Evolutionary conservation across 805 yeast species (phyloP).

Genomic region (Starmera dryadoides): DNA sequence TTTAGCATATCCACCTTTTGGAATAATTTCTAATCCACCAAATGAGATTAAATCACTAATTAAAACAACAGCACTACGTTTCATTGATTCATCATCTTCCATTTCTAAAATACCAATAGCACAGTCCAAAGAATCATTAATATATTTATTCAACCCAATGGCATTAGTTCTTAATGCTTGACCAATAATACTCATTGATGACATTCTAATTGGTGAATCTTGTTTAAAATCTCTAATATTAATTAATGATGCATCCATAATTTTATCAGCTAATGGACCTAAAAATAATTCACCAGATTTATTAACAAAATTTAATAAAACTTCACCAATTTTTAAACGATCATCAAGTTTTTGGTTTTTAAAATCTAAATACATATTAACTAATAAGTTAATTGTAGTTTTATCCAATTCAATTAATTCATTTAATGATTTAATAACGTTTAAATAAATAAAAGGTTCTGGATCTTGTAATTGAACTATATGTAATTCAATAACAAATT

Average conservation of each 20-base stretch:
- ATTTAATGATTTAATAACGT: conserved; percentile 74
- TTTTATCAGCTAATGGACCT: conserved; percentile 32
- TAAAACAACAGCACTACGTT: conserved; percentile 70
- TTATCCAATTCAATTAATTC: conserved; percentile 43
- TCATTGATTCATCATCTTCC: conserved; percentile 47
- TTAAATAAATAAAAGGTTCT: conserved; percentile 84
- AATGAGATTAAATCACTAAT: conserved; percentile 50
- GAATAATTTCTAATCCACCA: conserved; percentile 41
- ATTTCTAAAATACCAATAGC: conserved; percentile 65
- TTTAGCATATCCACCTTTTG: conserved; percentile 36
- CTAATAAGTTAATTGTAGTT: conserved; percentile 28
- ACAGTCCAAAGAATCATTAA: conserved; percentile 64
- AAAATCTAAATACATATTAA: conserved; percentile 30
- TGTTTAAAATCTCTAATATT: conserved; percentile 28
- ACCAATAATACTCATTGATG: conserved; percentile 84
- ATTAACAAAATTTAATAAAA: conserved; percentile 52
- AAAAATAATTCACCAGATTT: conserved; percentile 38
- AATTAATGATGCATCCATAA: conserved; percentile 37
- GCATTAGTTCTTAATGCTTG: conserved; percentile 55
- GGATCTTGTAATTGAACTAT: conserved; percentile 59
- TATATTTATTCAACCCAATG: conserved; percentile 36
- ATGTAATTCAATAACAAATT: conserved; percentile 55
- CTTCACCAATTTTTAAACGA: conserved; percentile 78
- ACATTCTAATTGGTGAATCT: conserved; percentile 69
- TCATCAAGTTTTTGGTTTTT: conserved; percentile 47